Evolutionary conservation across 139 green algal species (phyloP).

Genomic region (Ettlia oleoabundans): DNA sequence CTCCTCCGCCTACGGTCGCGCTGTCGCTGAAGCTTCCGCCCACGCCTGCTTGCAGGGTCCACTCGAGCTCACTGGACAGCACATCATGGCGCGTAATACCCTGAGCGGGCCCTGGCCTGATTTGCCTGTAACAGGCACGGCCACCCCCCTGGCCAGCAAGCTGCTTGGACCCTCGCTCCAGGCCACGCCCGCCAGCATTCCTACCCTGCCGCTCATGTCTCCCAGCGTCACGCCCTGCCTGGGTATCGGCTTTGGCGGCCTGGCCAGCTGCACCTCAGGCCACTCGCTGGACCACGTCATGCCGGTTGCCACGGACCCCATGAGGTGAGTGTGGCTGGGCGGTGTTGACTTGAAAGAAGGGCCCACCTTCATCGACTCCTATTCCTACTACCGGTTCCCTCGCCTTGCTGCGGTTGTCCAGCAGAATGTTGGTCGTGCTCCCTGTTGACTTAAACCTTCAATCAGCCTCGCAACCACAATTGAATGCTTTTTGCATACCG

Average conservation of each 20-base stretch:
- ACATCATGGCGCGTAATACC: background rate
- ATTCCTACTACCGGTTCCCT: too few species aligned
- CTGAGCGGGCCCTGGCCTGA: background rate
- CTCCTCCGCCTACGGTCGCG: too few species aligned
- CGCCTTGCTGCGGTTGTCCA: too few species aligned
- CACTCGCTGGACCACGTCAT: conserved; percentile 1
- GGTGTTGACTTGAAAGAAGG: background rate
- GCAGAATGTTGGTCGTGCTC: too few species aligned
- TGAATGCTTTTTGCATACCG: too few species aligned
- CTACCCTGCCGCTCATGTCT: conserved; percentile 12
- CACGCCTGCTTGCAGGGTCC: too few species aligned
- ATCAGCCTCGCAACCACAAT: too few species aligned
- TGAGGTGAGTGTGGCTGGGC: conserved; percentile 2
- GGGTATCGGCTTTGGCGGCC: background rate
- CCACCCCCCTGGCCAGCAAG: background rate
- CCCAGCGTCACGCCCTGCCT: background rate
- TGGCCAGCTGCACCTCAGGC: background rate
- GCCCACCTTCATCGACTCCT: too few species aligned
- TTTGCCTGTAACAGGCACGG: background rate
- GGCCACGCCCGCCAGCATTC: conserved; percentile 10
- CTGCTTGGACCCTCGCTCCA: background rate
- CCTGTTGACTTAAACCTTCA: too few species aligned
- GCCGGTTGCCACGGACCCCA: conserved; percentile 1
- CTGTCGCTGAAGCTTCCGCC: too few species aligned
- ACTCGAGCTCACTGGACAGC: too few species aligned